Base-by-base conservation (phyloP, 2,329 filamentous ascomycete genomes). In the Kalaharituber pfeilii region DNA sequence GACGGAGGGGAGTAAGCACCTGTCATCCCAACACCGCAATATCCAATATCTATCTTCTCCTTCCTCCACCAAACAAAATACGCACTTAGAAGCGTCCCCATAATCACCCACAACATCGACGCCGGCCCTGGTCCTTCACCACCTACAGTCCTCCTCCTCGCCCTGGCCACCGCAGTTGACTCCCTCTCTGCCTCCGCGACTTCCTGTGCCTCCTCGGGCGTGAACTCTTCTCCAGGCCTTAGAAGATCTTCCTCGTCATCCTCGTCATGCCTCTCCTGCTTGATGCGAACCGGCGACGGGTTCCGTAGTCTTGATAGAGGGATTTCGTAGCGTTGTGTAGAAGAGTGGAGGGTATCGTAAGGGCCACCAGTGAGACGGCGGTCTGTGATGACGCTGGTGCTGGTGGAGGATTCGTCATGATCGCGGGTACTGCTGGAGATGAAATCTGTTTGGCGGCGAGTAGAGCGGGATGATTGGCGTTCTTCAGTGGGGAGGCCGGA, bases 1-100 rank as follows among this genome's bases (percentile, higher is more conserved):
- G 30, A n/a, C 9, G 30, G 30, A 9, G n/a, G 30, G 30, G 30
- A n/a, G 5, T 29, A 49, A 33, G 13, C 51, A 56, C 54, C 77
- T 49, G 78, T 73, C 52, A 81, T 78, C 24, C 84, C 91, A 52
- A 94, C 77, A 11, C 88, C 87, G 66, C 91, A 98, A 66, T 94
- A 98, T 29, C 93, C 91, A 20, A 96, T 86, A 15, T 86, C 83
- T n/a, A 94, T 73, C 73, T 96, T 96, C 69, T 98, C 91, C 66
- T 94, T 86, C 50, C 89, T 76, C 72, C 88, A 98, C 77, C 88
- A 91, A 7, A 78, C 78, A 27, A 75, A 82, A 59, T 94, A 86
- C 0, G 82, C 79, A 28, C 76, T 76, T 5, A 91, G 67, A 8
- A 91, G 69, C 0, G 82, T 80, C 20, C 84, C 66, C 2, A 89